phyloP scores from a whole-genome alignment of 208 protist species.

The Borovskyia barvae region DNA sequence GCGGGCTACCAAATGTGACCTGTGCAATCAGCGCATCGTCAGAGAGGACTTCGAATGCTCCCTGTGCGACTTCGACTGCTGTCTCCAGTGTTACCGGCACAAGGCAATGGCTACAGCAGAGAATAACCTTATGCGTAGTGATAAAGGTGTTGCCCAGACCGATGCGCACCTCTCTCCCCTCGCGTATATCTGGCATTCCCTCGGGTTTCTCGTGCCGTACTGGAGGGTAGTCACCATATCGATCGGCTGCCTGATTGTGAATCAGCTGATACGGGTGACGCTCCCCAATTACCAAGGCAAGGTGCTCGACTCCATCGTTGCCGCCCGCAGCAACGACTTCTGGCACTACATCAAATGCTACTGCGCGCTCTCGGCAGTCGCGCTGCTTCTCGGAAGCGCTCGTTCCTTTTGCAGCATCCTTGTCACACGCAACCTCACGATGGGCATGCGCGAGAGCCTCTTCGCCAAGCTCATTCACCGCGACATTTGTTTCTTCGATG shows the following conservation, averaged over 20 bases:
- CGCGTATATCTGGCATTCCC: conserved; percentile 34
- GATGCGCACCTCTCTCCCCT: conserved; percentile 39
- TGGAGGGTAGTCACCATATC: conserved; percentile 35
- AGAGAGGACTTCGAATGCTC: conserved; percentile 45
- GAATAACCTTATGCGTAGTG: conserved; percentile 24
- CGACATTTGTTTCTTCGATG: conserved; percentile 55
- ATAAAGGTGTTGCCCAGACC: conserved; percentile 14
- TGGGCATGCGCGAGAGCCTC: conserved; percentile 39
- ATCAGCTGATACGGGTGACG: conserved; percentile 32
- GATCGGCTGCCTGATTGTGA: conserved; percentile 34
- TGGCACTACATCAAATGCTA: conserved; percentile 35
- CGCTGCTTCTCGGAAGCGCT: conserved; percentile 39
- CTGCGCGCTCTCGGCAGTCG: conserved; percentile 32
- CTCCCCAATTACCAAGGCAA: conserved; percentile 54
- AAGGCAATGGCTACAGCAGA: conserved; percentile 22
- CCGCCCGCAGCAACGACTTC: conserved; percentile 23
- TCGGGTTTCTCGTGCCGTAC: conserved; percentile 39
- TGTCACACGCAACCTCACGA: conserved; percentile 44
- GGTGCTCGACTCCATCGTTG: conserved; percentile 52
- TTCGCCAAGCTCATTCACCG: conserved; percentile 50
- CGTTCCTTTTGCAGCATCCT: conserved; percentile 50
- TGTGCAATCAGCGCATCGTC: conserved; percentile 49
- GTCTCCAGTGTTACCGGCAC: conserved; percentile 38
- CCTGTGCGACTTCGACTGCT: conserved; percentile 49
- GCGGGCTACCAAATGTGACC: conserved; percentile 37